Evolutionary conservation across 805 yeast species (phyloP), one percentile per base, ranked within the genome.

Genomic region (Vanderwaltozyma tropicalis): DNA sequence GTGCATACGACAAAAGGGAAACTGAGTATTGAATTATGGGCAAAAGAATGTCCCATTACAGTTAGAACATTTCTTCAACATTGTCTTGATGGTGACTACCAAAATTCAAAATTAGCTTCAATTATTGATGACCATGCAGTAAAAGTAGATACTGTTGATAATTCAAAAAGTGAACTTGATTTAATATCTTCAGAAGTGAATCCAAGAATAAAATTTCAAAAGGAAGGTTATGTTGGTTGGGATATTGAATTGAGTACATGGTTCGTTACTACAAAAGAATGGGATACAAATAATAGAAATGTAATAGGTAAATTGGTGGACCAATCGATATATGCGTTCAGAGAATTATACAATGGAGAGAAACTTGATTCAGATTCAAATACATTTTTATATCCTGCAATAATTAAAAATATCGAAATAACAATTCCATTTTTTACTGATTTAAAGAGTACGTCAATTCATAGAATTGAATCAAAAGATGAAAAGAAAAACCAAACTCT

Each of bases 21-120:
- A 3, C 55, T 81, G 0, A 73, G 68, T 19, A 55, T 80, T 1
- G 87, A 76, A 40, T 53, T 81, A 6, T 82, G 80, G 77, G 83
- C 87, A 11, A 74, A 74, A 46, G 85, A 82, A 51, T 56, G 71
- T 3, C 86, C 87, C 0, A 42, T 45, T 0, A 66, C 75, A 1
- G 50, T 70, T 22, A 49, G 66, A 26, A 48, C 51, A 28, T 79
- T 81, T 46, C 50, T 81, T n/a, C 62, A 64, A 35, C 63, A 62
- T 27, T 71, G 80, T 44, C 30, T 65, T 13, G 58, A 69, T 40
- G 67, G 68, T 9, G 49, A 47, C 28, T 76, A 66, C 48, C 55
- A 55, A 34, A 68, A 66, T 12, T 51, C 62, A 37, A 43, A 45
- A 28, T 74, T 80, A 47, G 16, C 9, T 16, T 19, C 14, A 13